Base-by-base conservation (phyloP, 1,284 basidiomycete species). In the Trametes hirsuta region DNA sequence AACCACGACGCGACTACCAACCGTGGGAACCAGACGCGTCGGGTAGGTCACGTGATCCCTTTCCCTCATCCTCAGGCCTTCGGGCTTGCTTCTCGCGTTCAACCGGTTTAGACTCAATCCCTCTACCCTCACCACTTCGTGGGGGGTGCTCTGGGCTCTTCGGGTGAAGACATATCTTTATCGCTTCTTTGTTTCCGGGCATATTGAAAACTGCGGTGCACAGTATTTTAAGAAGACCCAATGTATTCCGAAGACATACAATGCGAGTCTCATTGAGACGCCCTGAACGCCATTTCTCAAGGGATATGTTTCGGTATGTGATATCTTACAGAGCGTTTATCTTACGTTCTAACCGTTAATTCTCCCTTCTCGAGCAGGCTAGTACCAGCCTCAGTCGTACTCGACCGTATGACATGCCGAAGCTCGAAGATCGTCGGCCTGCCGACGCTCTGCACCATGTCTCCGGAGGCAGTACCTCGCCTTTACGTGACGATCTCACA, bases 21-120 rank as follows among this genome's bases (percentile, higher is more conserved):
- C 64, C 64, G 64, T 66, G 64, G 34, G 64, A 66, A 66, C 12
- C 35, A 34, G 52, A 63, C 64, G 64, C 61, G 64, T 63, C 57
- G 15, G 18, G 9, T 12, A 39, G 1, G 5, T 22, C 64, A 66
- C 45, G 64, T 66, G 64, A 62, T 46, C 61, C 57, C 51, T 58
- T 61, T 1, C 39, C 9, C 6, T 30, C 4, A 5, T 24, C 6
- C n/a, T 2, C 14, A 14, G 4, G 10, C 1, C 15, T 11, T 1
- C 8, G 25, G 46, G 5, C 14, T 35, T 2, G 24, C 5, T 30
- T 15, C 22, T 24, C 8, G n/a, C 21, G 25, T 47, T 48, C 9
- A 10, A 37, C 47, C 18, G n/a, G 18, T 6, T n/a, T 15, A 15
- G 12, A n/a, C 12, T 15, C 25, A 5, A 6, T 25, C 22, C 1